These are phyloP conservation scores for Amesomyces nigricolor DNA, from an alignment of 2,329 filamentous ascomycete genomes.

Conservation along the genomic window DNA sequence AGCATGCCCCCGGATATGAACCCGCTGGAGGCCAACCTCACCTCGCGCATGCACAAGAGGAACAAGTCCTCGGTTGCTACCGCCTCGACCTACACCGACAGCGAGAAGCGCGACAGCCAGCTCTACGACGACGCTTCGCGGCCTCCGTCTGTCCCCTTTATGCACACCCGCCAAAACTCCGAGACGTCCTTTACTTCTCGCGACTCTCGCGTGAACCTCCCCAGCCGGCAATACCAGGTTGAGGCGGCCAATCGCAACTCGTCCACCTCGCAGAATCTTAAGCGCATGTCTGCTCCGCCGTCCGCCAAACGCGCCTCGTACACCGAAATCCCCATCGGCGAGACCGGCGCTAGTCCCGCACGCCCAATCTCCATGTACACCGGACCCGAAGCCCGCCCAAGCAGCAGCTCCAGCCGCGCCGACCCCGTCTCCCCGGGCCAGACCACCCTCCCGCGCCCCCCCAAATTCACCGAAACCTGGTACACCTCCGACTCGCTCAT, in stretches of 20 bases:
- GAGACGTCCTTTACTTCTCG: slow-evolving; percentile 47
- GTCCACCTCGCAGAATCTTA: slow-evolving; percentile 40
- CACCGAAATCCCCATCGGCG: slow-evolving; percentile 43
- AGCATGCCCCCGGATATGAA: slow-evolving; percentile 90
- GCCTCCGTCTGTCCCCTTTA: slow-evolving; percentile 64
- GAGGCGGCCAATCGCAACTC: slow-evolving; percentile 39
- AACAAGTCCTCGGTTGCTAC: slow-evolving; percentile 57
- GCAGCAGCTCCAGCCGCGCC: slow-evolving; percentile 24
- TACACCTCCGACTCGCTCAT: slow-evolving; percentile 49
- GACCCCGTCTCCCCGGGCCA: slow-evolving; percentile 16
- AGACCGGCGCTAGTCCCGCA: slow-evolving; percentile 28
- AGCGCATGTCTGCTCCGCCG: slow-evolving; percentile 40
- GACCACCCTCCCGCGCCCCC: slow-evolving; percentile 35
- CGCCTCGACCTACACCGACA: slow-evolving; percentile 38
- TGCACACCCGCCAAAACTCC: slow-evolving; percentile 66
- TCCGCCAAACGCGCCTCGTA: slow-evolving; percentile 40
- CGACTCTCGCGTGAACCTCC: slow-evolving; percentile 50
- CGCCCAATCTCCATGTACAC: slow-evolving; percentile 29
- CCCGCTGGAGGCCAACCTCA: slow-evolving; percentile 80
- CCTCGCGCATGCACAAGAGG: slow-evolving; percentile 70
- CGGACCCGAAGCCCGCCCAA: slow-evolving; percentile 17
- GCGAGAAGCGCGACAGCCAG: slow-evolving; percentile 51
- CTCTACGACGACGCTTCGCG: slow-evolving; percentile 42
- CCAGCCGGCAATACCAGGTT: slow-evolving; percentile 52
- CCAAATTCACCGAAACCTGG: slow-evolving; percentile 52